phyloP scores from a whole-genome alignment of 352 stramenopile species.

The Globisporangium orthogonon region DNA sequence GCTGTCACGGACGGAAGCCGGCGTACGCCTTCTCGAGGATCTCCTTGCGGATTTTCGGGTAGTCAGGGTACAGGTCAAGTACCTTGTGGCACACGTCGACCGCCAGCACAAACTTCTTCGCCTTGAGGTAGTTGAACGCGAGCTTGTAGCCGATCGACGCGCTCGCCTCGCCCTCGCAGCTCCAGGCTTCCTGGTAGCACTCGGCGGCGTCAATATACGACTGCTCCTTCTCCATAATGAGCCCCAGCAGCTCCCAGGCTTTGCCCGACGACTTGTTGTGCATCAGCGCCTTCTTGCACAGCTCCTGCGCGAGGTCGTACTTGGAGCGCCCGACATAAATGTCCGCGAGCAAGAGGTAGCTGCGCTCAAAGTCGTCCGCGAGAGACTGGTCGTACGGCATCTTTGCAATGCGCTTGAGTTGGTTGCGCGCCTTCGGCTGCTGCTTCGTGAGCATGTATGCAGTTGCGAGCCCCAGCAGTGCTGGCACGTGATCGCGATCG shows the following conservation, averaged over 20 bases:
- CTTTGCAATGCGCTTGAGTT: constrained; percentile 94
- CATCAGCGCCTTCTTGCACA: constrained; percentile 89
- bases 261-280: constrained; percentile 91
- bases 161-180: constrained; percentile 75
- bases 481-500: constrained; percentile 87
- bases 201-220: constrained; percentile 90
- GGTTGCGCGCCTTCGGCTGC: constrained; percentile 89
- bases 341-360: constrained; percentile 91
- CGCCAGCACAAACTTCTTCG: constrained; percentile 84
- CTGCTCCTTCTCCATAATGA: constrained; percentile 94
- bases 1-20: constrained; percentile 57
- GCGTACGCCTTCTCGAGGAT: constrained; percentile 91
- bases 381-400: constrained; percentile 87
- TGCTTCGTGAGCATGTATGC: constrained; percentile 93
- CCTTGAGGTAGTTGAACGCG: constrained; percentile 95
- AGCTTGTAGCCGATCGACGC: constrained; percentile 92
- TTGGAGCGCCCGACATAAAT: constrained; percentile 91
- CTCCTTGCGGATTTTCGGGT: constrained; percentile 92
- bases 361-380: constrained; percentile 91
- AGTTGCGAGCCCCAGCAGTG: constrained; percentile 82
- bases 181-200: constrained; percentile 90
- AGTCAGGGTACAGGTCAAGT: constrained; percentile 91
- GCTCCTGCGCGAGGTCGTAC: constrained; percentile 90
- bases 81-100: constrained; percentile 94
- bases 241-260: constrained; percentile 91